These are phyloP conservation scores for Scheffersomyces insectosa DNA, from an alignment of 1,139 yeast species.

Conservation along the genomic window DNA sequence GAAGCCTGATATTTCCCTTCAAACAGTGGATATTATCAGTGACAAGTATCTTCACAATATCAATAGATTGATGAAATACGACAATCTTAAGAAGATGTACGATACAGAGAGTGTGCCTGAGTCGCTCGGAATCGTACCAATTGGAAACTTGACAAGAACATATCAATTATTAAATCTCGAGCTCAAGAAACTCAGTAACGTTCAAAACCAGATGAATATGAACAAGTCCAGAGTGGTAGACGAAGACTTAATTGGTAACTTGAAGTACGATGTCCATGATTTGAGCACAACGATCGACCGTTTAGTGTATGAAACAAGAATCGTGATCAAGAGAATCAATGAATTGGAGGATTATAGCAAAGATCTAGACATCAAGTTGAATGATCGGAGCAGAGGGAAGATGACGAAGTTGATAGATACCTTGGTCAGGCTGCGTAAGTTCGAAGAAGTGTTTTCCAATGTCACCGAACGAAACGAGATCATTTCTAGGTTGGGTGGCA, in stretches of 20 bases:
- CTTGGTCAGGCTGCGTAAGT: conserved; percentile 36
- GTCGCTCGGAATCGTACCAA: conserved; percentile 9
- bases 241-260: conserved; percentile 31
- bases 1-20: not conserved
- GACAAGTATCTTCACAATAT: conserved; percentile 18
- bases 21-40: conserved; percentile 1
- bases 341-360: conserved; percentile 74
- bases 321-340: conserved; percentile 68
- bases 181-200: conserved; percentile 29
- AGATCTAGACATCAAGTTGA: conserved; percentile 45
- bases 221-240: conserved; percentile 33
- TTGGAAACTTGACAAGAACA: conserved; percentile 20
- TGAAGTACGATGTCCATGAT: conserved; percentile 57
- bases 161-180: conserved; percentile 34
- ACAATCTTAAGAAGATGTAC: conserved; percentile 16
- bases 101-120: conserved; percentile 6
- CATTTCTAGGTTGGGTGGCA: conserved; percentile 27
- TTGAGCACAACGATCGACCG: conserved; percentile 73
- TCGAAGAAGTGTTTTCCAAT: conserved; percentile 32
- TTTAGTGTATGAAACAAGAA: conserved; percentile 74
- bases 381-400: conserved; percentile 29
- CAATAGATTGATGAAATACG: conserved; percentile 21
- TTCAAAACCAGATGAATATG: conserved; percentile 29
- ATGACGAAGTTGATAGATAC: conserved; percentile 34
- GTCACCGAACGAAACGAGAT: conserved; percentile 29